These are phyloP conservation scores for Lecanicillium sp. DNA, from an alignment of 2,329 filamentous ascomycete species.

Conservation along the genomic window DNA sequence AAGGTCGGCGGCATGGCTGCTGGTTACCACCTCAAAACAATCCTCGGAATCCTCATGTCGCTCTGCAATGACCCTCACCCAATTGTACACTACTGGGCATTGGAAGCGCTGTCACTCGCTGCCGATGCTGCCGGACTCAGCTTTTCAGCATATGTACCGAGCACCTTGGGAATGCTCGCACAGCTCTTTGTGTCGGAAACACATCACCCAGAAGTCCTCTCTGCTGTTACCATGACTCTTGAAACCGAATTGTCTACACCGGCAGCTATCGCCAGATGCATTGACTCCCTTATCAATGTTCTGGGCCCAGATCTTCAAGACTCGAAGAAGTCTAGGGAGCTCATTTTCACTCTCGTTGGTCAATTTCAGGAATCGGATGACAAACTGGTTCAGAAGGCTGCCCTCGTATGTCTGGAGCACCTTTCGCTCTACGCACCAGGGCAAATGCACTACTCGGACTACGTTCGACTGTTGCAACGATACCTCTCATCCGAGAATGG, in stretches of 20 bases:
- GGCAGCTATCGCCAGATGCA: slow-evolving; percentile 76
- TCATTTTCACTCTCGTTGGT: slow-evolving; percentile 79
- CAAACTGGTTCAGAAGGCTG: slow-evolving; percentile 64
- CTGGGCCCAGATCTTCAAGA: slow-evolving; percentile 93
- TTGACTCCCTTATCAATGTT: slow-evolving; percentile 95
- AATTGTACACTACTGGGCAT: slow-evolving; percentile 91
- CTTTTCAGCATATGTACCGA: slow-evolving; percentile 84
- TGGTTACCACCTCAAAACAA: slow-evolving; percentile 91
- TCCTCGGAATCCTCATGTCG: slow-evolving; percentile 97
- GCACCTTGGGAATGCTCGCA: slow-evolving; percentile 86
- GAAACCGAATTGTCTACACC: slow-evolving; percentile 79
- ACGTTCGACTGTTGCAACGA: slow-evolving; percentile 75
- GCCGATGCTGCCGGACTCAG: slow-evolving; percentile 89
- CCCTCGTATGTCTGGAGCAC: slow-evolving; percentile 80
- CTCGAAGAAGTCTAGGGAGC: slow-evolving; percentile 80
- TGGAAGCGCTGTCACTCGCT: slow-evolving; percentile 80
- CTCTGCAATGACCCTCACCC: slow-evolving; percentile 93
- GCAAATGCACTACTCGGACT: slow-evolving; percentile 75
- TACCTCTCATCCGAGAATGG: slow-evolving; percentile 65
- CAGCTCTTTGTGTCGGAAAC: slow-evolving; percentile 89
- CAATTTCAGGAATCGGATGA: slow-evolving; percentile 76
- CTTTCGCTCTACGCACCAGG: slow-evolving; percentile 86
- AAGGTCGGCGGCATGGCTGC: slow-evolving; percentile 97
- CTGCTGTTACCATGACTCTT: slow-evolving; percentile 79
- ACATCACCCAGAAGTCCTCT: slow-evolving; percentile 78